Conservation (phyloP, 2,329 filamentous ascomycete genomes). For the Sodiomyces alkalinus region DNA sequence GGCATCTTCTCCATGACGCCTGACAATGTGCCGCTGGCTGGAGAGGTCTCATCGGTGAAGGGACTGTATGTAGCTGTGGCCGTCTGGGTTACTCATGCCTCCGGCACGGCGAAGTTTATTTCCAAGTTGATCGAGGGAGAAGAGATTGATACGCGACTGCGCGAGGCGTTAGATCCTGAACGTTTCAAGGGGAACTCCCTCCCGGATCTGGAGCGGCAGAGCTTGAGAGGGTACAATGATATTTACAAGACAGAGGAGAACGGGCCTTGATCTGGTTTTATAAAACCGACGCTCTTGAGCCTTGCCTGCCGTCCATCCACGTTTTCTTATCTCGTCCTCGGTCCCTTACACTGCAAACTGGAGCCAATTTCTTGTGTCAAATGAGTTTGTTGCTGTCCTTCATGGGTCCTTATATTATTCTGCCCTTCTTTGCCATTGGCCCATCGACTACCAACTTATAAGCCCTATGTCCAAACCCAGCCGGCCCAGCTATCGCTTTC, state of each 20-base stretch:
- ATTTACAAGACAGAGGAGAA: conserved; percentile 3
- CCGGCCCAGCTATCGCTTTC: too few relatives aligned
- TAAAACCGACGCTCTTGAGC: too few relatives aligned
- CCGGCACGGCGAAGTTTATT: conserved; percentile 3
- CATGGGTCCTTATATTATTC: too few relatives aligned
- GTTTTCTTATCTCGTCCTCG: too few relatives aligned
- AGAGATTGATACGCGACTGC: background rate
- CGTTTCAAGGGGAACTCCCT: conserved; percentile 1
- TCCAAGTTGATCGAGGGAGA: background rate
- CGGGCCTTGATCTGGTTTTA: too few relatives aligned
- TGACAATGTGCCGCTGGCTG: conserved; percentile 11
- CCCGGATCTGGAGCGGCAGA: background rate
- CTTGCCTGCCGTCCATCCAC: too few relatives aligned
- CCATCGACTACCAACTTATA: too few relatives aligned
- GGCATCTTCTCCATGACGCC: conserved; percentile 5
- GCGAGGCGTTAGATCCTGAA: conserved; percentile 1
- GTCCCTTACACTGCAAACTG: too few relatives aligned
- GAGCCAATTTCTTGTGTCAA: too few relatives aligned
- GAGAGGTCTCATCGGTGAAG: conserved; percentile 2
- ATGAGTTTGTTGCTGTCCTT: too few relatives aligned
- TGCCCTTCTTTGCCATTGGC: too few relatives aligned
- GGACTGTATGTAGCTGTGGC: conserved; percentile 3
- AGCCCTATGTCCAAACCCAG: too few relatives aligned
- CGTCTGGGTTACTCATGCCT: conserved; percentile 3
- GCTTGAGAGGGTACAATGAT: conserved; percentile 2